Conservation (phyloP, 441 rosid species). For the Pelargonium australe region DNA sequence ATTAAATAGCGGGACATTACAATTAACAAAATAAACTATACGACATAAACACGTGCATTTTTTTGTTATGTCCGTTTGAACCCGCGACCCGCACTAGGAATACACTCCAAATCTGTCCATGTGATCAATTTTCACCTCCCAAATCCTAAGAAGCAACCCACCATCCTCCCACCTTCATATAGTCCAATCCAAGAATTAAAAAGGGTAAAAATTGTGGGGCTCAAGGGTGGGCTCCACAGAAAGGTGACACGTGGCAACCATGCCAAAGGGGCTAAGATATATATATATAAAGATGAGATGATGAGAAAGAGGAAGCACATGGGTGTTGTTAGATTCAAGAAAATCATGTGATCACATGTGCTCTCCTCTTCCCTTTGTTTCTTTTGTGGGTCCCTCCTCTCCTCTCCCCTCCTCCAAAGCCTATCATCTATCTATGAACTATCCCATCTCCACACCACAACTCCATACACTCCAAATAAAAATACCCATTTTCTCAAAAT, state of each 20-base stretch:
- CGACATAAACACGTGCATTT: too few species aligned
- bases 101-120: too few species aligned
- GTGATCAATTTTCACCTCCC: too few species aligned
- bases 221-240: slow-evolving; percentile 18
- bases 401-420: slow-evolving; percentile 1
- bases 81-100: too few species aligned
- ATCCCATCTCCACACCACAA: neutral
- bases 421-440: slow-evolving; percentile 16
- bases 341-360: slow-evolving; percentile 64
- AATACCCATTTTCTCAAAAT: slow-evolving; percentile 10
- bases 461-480: slow-evolving; percentile 8
- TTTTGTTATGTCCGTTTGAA: too few species aligned
- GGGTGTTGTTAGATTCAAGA: slow-evolving; percentile 47
- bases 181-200: too few species aligned
- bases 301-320: slow-evolving; percentile 30
- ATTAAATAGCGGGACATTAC: too few species aligned
- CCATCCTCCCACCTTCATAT: too few species aligned
- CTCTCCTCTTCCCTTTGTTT: slow-evolving; percentile 21
- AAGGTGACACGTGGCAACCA: slow-evolving; percentile 41
- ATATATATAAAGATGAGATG: slow-evolving; percentile 16
- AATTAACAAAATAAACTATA: too few species aligned
- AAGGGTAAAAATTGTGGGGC: neutral
- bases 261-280: slow-evolving; percentile 24
- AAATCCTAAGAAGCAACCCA: too few species aligned
- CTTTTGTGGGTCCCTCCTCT: slow-evolving; percentile 21